Conservation (phyloP, 2,329 filamentous ascomycete genomes). For the Xylariaceae sp. region DNA sequence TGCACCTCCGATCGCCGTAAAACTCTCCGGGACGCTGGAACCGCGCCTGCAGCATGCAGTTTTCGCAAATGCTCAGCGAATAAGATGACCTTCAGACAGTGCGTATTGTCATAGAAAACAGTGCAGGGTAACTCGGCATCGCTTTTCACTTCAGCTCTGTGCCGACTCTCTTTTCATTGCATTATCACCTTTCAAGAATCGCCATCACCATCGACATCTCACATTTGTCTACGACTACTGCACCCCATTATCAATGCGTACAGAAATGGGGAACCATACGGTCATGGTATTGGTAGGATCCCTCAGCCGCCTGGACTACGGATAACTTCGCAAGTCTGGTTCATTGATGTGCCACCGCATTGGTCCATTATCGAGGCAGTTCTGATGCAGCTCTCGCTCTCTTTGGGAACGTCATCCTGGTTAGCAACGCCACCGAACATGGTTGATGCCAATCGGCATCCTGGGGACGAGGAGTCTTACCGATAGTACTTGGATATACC, state of each 20-base stretch:
- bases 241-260: not conserved
- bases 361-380: not conserved
- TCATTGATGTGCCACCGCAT: not conserved
- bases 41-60: slow-evolving; percentile 12
- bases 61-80: slow-evolving; percentile 15
- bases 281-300: not conserved
- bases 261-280: not conserved
- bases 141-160: not conserved
- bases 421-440: no score
- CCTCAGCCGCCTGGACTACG: no score
- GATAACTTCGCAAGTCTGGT: not conserved
- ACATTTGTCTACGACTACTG: not conserved
- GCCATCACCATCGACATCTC: not conserved
- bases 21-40: slow-evolving; percentile 8
- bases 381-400: not conserved
- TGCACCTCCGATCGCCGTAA: not conserved
- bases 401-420: no score
- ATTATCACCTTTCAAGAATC: not conserved
- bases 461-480: no score
- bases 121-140: not conserved
- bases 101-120: not conserved
- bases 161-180: not conserved
- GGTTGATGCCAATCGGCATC: no score
- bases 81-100: not conserved
- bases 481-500: no score